A percentile compares a stretch with the other conserved stretches of the same genome.
Evolutionary conservation across 2,329 filamentous ascomycete genomes (phyloP).

Genomic region (Botryotinia calthae): DNA sequence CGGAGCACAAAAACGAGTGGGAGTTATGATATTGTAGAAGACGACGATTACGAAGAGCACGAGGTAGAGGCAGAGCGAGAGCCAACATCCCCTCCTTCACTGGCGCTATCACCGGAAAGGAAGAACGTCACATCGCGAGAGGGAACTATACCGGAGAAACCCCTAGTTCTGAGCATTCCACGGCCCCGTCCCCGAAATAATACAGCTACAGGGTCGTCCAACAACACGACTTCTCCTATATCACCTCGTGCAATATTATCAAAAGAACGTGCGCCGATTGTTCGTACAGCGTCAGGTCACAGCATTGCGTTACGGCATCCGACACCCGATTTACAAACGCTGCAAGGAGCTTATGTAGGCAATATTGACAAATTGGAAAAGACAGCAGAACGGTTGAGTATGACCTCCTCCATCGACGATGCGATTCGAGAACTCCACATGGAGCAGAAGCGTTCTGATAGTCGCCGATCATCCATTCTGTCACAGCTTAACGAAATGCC

Average conservation of each 20-base stretch:
- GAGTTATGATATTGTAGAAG: constrained; percentile 29
- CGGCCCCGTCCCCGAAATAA: constrained; percentile 25
- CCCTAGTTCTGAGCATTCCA: constrained; percentile 25
- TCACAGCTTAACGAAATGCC: constrained; percentile 41
- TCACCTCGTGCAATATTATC: constrained; percentile 19
- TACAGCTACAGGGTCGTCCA: constrained; percentile 27
- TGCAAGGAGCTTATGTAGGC: constrained; percentile 59
- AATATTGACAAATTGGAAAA: constrained; percentile 75
- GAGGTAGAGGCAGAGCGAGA: constrained; percentile 9
- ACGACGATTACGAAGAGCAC: constrained; percentile 26
- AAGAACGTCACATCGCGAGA: constrained; percentile 17
- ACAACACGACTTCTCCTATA: constrained; percentile 20
- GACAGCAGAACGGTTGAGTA: constrained; percentile 71
- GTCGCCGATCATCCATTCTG: constrained; percentile 60
- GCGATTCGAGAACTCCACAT: constrained; percentile 72
- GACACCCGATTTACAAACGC: constrained; percentile 58
- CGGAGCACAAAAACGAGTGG: constrained; percentile 23
- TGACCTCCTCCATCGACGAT: constrained; percentile 70
- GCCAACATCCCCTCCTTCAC: constrained; percentile 8
- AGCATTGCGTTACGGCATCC: constrained; percentile 50
- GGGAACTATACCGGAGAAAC: constrained; percentile 15
- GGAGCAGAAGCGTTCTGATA: constrained; percentile 69
- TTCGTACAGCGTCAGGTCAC: constrained; percentile 35
- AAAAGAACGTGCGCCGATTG: constrained; percentile 25
- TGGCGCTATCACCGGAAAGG: constrained; percentile 10